Evolutionary conservation across 768 basidiomycete genomes (phyloP), one percentile per base, ranked within the genome.

Genomic region (Daedaleopsis nitida): DNA sequence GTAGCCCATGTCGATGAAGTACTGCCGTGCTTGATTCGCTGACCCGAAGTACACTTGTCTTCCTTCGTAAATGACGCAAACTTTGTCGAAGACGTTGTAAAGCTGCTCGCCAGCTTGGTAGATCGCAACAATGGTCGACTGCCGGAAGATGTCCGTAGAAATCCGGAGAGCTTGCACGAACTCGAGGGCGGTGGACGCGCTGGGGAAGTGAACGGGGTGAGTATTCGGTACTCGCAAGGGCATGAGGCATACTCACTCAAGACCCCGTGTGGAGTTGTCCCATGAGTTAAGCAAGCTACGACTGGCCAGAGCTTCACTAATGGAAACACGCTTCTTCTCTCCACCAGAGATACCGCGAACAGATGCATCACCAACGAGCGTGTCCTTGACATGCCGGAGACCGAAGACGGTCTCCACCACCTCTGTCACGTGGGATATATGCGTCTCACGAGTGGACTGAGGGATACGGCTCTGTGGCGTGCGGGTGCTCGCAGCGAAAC

Each of bases 31-130:
- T 60, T 82, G 74, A 49, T 80, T 74, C 1, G 85, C 84, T 7
- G 83, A 83, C 1, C 92, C 92, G 58, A 83, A 93, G 76, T 88
- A 94, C 27, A 84, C 85, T 81, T 88, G 86, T 38, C 79, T 76
- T 4, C 91, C 89, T 59, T 87, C 87, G 73, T 88, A 83, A 68
- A 94, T 81, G 38, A 93, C 83, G 69, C 88, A 86, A 37, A 93
- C 88, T 70, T 92, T 91, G 79, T 92, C 89, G 69, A 93, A 94
- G 45, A 81, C 76, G 21, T 81, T 60, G 60, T 86, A 88, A 0
- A 88, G 70, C 2, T 78, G 78, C 70, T 93, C 90, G 53, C 87
- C 87, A 9, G 90, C 92, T 73, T 94, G 92, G 73, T 94, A 94
- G 39, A 95, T 83, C 0, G 90, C 88, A n/a, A 91, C 89, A 59